phyloP scores from a whole-genome alignment of 1,284 basidiomycete genomes.

The Cyathus pygmaeus region DNA sequence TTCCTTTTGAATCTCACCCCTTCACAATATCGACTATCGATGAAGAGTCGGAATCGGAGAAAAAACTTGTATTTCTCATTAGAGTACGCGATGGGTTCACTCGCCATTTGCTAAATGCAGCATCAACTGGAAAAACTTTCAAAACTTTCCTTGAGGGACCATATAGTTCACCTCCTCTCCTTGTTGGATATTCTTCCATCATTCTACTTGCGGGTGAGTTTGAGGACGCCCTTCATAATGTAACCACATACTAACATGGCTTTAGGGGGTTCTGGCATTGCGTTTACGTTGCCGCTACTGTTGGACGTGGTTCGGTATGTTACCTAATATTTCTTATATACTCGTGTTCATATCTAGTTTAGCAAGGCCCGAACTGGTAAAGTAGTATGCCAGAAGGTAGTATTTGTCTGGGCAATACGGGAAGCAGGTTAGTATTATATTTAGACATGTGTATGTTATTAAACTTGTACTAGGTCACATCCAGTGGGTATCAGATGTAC shows the following conservation, averaged over 20 bases:
- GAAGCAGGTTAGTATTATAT: conserved; percentile 44
- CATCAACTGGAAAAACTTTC: conserved; percentile 39
- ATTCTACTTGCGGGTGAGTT: conserved; percentile 62
- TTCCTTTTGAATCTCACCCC: conserved; percentile 62
- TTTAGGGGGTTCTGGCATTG: conserved; percentile 60
- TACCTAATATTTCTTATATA: background rate
- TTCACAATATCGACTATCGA: conserved; percentile 62
- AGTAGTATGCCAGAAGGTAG: conserved; percentile 37
- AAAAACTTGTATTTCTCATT: conserved; percentile 59
- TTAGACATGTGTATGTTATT: background rate
- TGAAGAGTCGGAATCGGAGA: conserved; percentile 11
- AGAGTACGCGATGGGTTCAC: conserved; percentile 60
- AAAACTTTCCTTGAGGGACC: conserved; percentile 64
- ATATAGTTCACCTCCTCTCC: conserved; percentile 58
- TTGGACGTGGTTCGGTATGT: conserved; percentile 53
- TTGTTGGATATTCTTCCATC: conserved; percentile 53
- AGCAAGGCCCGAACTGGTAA: no score
- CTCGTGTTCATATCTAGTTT: no score
- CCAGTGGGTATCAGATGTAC: conserved; percentile 51
- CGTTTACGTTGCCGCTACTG: conserved; percentile 60
- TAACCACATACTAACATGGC: conserved; percentile 1
- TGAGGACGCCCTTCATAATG: background rate
- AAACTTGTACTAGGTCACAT: conserved; percentile 42
- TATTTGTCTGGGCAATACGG: conserved; percentile 58
- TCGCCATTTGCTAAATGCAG: conserved; percentile 47